Percentiles rank a stretch among this genome's conserved stretches.
These are phyloP conservation scores for Penstemon eatonii DNA, from an alignment of 257 asterid genomes.

Conservation along the genomic window DNA sequence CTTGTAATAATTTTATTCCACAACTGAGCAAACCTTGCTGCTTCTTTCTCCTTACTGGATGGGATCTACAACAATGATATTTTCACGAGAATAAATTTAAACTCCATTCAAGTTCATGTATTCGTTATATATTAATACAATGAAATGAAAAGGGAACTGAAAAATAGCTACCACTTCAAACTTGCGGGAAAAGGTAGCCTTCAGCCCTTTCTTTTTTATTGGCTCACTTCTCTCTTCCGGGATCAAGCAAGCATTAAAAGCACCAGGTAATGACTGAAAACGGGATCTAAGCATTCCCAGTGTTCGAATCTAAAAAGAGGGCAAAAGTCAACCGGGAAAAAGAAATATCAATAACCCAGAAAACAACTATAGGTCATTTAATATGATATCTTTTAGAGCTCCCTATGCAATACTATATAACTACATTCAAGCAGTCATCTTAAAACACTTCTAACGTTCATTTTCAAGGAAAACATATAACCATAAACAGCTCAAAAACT, in stretches of 20 bases:
- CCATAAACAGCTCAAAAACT: conserved; percentile 24
- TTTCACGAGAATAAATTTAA: conserved; percentile 22
- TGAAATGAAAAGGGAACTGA: conserved; percentile 22
- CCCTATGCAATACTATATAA: not conserved
- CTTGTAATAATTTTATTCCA: conserved; percentile 97
- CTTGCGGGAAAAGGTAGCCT: conserved; percentile 89
- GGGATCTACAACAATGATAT: conserved; percentile 55
- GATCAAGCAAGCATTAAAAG: conserved; percentile 83
- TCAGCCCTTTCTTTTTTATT: conserved; percentile 83
- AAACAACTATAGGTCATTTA: conserved; percentile 12
- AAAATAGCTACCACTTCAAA: conserved; percentile 62
- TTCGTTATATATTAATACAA: conserved; percentile 5
- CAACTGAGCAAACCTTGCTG: conserved; percentile 98
- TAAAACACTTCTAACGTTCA: not conserved
- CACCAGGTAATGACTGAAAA: conserved; percentile 86
- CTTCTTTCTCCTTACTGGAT: conserved; percentile 79
- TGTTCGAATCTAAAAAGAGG: conserved; percentile 76
- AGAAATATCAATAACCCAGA: conserved; percentile 14
- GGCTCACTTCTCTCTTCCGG: conserved; percentile 86
- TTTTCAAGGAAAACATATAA: conserved; percentile 17
- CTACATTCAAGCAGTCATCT: conserved; percentile 13
- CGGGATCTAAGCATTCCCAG: conserved; percentile 97
- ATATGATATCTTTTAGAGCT: not conserved
- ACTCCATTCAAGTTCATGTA: conserved; percentile 19
- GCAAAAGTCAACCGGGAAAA: conserved; percentile 24